Conservation (phyloP, 495 filamentous ascomycete genomes). For the Aspergillus diversus region DNA sequence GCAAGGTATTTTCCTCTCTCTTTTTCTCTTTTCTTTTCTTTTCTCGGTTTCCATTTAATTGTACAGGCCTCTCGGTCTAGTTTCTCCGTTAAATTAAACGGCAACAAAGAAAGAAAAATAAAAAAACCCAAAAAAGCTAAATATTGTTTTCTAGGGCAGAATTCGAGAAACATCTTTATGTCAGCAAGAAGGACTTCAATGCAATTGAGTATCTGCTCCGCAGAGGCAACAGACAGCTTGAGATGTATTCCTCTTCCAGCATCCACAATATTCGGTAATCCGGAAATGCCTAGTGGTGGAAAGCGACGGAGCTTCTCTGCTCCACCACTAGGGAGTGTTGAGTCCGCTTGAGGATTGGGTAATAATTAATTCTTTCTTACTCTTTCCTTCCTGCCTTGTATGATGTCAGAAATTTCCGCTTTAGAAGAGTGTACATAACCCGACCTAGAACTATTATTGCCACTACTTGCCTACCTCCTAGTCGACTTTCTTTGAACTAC, state of each 20-base stretch:
- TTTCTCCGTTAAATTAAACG: background rate
- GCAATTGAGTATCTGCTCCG: constrained; percentile 88
- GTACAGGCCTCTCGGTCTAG: background rate
- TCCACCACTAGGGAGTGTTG: background rate
- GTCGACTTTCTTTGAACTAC: no score
- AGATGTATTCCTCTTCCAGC: constrained; percentile 78
- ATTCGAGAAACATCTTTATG: constrained; percentile 68
- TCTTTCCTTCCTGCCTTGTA: no score
- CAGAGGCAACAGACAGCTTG: constrained; percentile 82
- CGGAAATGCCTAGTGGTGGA: background rate
- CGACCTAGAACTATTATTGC: no score
- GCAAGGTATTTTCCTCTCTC: constrained; percentile 48
- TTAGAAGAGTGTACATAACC: no score
- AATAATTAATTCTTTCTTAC: no score
- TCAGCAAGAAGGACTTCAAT: constrained; percentile 87
- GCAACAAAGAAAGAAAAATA: background rate
- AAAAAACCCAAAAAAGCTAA: background rate
- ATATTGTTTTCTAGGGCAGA: constrained; percentile 56
- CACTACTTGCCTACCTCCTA: no score
- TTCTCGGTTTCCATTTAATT: background rate
- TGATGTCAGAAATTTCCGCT: no score
- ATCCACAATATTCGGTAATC: constrained; percentile 73
- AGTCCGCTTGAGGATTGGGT: no score
- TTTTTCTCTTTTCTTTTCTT: background rate
- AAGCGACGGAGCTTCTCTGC: background rate